Base-by-base conservation (phyloP, 306 rosid species). In the Prunus fruticosa region DNA sequence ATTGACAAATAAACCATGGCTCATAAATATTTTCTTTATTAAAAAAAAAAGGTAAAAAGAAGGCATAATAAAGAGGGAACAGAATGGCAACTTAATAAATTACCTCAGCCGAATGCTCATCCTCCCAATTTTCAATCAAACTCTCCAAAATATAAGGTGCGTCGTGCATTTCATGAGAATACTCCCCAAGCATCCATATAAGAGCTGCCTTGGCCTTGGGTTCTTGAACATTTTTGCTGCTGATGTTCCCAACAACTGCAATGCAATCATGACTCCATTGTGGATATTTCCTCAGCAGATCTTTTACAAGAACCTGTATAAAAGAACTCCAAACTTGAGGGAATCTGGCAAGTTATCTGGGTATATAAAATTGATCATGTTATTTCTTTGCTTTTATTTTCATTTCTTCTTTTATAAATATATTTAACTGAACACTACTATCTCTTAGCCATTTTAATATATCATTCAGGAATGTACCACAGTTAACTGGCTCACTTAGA, bases 251-350 rank as follows among this genome's bases (percentile, higher is more conserved):
- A 80, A 96, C 99, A 65, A 96, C 99, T 47, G 99, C 98, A 76
- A 96, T 96, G 87, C 99, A 96, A 89, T 96, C 98, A 46, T 92
- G 99, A 87, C 99, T 96, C 99, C 99, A 96, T 66, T 96, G 99
- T 70, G 99, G 99, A 88, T 96, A 96, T 76, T 96, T 96, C 84
- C 99, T 85, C 4, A 96, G 82, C 65, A 96, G 89, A 89, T 96
- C 97, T 88, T 96, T 96, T 64, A 96, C 99, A 80, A 96, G 99
- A 63, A 96, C 99, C 99, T 96, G 86, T 73, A 76, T 62, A 76
- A 41, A 79, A 77, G 64, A 79, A 82, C 77, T 74, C 64, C 73
- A 71, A 78, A 74, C 61, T 85, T 69, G 70, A 53, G 76, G 80
- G 60, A 74, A 57, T 67, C 63, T 50, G 65, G 62, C 77, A 45